Conservation (phyloP, 805 yeast species). For the Yamadazyma phyllophila region DNA sequence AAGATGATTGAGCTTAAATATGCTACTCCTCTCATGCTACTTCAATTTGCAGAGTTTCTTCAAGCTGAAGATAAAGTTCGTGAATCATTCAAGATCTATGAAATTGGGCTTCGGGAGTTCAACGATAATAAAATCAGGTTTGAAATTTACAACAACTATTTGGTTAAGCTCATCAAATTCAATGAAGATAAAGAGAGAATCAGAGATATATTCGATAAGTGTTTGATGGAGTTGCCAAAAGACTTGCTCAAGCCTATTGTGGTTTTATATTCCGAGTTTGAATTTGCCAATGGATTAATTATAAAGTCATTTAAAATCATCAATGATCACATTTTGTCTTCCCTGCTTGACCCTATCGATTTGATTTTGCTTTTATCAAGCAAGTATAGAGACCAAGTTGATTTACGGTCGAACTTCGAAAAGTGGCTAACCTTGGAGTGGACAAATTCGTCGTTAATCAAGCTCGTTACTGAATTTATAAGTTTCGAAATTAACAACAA, state of each 20-base stretch:
- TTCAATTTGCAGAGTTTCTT: slow-evolving; percentile 64
- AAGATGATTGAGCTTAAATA: slow-evolving; percentile 47
- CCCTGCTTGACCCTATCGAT: slow-evolving; percentile 6
- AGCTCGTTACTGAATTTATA: slow-evolving; percentile 53
- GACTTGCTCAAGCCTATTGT: slow-evolving; percentile 46
- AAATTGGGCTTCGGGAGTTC: slow-evolving; percentile 63
- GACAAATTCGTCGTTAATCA: slow-evolving; percentile 44
- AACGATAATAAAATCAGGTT: slow-evolving; percentile 51
- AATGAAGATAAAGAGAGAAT: slow-evolving; percentile 29
- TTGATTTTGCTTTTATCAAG: slow-evolving; percentile 2
- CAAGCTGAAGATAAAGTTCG: slow-evolving; percentile 47
- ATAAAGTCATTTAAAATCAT: slow-evolving; percentile 40
- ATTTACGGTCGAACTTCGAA: slow-evolving; percentile 8
- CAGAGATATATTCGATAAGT: slow-evolving; percentile 72
- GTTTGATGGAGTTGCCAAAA: slow-evolving; percentile 28
- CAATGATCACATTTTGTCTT: slow-evolving; percentile 14
- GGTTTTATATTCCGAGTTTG: slow-evolving; percentile 59
- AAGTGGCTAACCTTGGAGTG: slow-evolving; percentile 35
- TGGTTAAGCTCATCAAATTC: slow-evolving; percentile 45
- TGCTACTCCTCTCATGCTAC: slow-evolving; percentile 64
- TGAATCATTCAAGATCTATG: slow-evolving; percentile 60
- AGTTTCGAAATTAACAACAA: slow-evolving; percentile 51
- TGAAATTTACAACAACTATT: slow-evolving; percentile 71
- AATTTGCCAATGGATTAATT: slow-evolving; percentile 52
- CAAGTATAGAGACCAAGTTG: slow-evolving; percentile 7